These are phyloP conservation scores for Phytophthora boehmeriae DNA, from an alignment of 352 stramenopile species.

Conservation along the genomic window DNA sequence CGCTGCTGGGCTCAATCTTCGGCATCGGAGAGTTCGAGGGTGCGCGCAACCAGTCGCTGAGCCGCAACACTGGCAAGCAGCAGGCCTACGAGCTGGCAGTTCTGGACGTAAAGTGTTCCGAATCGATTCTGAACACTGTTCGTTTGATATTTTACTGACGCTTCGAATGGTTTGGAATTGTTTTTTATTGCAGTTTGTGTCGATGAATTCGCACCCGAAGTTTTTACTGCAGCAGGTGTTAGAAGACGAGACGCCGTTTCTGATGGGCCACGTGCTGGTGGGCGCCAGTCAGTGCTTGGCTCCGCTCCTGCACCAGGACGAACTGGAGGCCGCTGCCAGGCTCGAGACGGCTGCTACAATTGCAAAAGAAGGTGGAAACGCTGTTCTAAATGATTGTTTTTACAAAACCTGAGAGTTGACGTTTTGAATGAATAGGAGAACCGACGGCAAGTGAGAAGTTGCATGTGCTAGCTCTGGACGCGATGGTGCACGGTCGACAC, in stretches of 20 bases:
- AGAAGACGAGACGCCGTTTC: conserved; percentile 58
- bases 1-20: conserved; percentile 76
- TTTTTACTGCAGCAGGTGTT: conserved; percentile 75
- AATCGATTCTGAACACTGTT: neutral
- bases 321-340: conserved; percentile 48
- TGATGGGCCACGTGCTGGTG: conserved; percentile 88
- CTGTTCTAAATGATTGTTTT: too few relatives aligned
- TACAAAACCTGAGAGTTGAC: conserved; percentile 6
- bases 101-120: conserved; percentile 45
- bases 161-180: too few relatives aligned
- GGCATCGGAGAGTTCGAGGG: conserved; percentile 85
- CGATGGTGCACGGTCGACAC: conserved; percentile 67
- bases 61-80: conserved; percentile 61
- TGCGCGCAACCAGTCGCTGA: conserved; percentile 60
- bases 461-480: conserved; percentile 75
- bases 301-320: conserved; percentile 70
- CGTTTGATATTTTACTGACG: conserved; percentile 26
- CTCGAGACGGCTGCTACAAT: conserved; percentile 43
- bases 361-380: conserved; percentile 35
- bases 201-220: conserved; percentile 82
- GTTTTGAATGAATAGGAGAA: conserved; percentile 17
- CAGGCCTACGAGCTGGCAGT: conserved; percentile 76
- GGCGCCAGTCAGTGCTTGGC: conserved; percentile 71
- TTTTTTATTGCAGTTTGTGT: conserved; percentile 57
- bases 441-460: conserved; percentile 59